Evolutionary conservation across 805 yeast genomes (phyloP).

Genomic region (Deakozyma indianensis): DNA sequence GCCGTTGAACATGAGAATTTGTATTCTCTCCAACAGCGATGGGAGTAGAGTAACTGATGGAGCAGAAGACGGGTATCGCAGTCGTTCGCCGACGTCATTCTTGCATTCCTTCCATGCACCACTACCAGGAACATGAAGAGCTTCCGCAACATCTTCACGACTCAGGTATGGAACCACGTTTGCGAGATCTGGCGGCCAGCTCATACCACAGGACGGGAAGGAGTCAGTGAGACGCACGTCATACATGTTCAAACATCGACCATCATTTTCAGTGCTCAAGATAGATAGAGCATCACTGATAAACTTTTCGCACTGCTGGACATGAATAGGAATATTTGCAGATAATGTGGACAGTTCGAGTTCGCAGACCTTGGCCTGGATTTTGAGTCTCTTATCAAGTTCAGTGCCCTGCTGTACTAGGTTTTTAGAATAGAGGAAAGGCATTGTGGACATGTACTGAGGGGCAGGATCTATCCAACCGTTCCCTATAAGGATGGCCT

Average conservation of each 20-base stretch:
- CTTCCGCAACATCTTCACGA: constrained; percentile 29
- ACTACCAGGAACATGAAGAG: constrained; percentile 33
- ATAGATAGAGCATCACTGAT: constrained; percentile 20
- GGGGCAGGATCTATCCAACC: constrained; percentile 88
- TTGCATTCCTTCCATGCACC: constrained; percentile 69
- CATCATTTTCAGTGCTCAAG: constrained; percentile 14
- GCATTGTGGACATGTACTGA: constrained; percentile 70
- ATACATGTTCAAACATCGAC: constrained; percentile 66
- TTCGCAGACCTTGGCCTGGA: constrained; percentile 7
- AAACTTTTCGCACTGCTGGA: constrained; percentile 26
- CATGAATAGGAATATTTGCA: constrained; percentile 11
- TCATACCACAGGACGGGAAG: constrained; percentile 78
- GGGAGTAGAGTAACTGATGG: constrained; percentile 64
- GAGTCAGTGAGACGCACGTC: constrained; percentile 58
- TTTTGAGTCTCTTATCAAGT: constrained; percentile 13
- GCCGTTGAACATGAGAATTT: constrained; percentile 70
- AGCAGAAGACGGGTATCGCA: constrained; percentile 36
- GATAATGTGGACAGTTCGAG: constrained; percentile 12
- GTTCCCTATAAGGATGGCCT: constrained; percentile 71
- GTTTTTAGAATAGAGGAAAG: constrained; percentile 48
- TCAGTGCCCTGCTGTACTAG: constrained; percentile 27
- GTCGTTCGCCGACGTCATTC: constrained; percentile 34
- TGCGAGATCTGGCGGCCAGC: constrained; percentile 68
- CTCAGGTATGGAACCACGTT: constrained; percentile 36
- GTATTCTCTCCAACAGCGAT: constrained; percentile 37